Conservation (phyloP, 805 yeast species). For the Scheffersomyces stipitis region DNA sequence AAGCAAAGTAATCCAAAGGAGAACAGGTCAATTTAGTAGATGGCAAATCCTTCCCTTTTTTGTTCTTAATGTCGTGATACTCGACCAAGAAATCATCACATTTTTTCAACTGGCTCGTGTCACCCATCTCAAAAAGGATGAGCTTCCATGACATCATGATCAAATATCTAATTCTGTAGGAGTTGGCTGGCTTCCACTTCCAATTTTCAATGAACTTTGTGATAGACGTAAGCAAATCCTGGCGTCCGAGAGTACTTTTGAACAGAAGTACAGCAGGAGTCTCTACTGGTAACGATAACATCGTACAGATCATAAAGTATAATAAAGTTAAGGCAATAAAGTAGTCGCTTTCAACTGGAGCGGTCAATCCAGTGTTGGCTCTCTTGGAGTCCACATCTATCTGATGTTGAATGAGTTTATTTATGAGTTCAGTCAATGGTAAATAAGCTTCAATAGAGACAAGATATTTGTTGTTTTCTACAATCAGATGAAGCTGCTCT, state of each 20-base stretch:
- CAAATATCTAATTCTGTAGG: constrained; percentile 55
- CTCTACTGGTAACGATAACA: constrained; percentile 12
- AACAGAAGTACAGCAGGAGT: constrained; percentile 10
- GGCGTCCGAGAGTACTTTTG: constrained; percentile 19
- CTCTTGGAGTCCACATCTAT: background rate
- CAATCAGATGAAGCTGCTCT: constrained; percentile 17
- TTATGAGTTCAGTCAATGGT: constrained; percentile 2
- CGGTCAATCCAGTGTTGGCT: background rate
- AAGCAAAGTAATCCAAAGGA: constrained; percentile 82
- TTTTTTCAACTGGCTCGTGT: constrained; percentile 30
- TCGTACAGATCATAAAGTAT: constrained; percentile 31
- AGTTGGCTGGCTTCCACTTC: constrained; percentile 52
- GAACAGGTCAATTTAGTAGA: constrained; percentile 52
- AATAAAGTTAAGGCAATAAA: constrained; percentile 33
- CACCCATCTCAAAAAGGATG: constrained; percentile 65
- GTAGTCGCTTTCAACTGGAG: constrained; percentile 11
- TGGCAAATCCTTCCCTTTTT: constrained; percentile 16
- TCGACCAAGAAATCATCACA: constrained; percentile 49
- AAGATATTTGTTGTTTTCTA: constrained; percentile 7
- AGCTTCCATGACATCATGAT: constrained; percentile 54
- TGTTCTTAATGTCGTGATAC: constrained; percentile 36
- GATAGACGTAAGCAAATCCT: constrained; percentile 44
- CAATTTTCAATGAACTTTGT: constrained; percentile 59
- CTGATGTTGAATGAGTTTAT: background rate
- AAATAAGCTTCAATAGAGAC: constrained; percentile 2